A percentile compares a stretch with the other conserved stretches of the same genome.
Evolutionary conservation across 441 rosid genomes (phyloP).

Genomic region (Euphorbia schlechtendalii): DNA sequence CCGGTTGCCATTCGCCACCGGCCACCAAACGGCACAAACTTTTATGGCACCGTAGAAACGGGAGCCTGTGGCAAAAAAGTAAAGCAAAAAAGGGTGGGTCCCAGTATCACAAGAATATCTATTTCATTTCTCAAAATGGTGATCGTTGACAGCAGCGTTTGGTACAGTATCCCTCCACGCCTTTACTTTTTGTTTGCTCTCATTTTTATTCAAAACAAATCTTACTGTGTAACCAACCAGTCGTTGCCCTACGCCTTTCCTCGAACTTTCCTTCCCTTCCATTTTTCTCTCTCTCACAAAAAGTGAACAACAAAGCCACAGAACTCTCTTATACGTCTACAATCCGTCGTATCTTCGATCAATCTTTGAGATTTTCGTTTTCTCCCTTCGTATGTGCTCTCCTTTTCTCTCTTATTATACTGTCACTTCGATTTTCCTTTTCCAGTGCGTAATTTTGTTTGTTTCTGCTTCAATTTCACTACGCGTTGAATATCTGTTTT

Average conservation of each 20-base stretch:
- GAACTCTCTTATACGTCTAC: neutral
- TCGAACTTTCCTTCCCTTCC: constrained; percentile 24
- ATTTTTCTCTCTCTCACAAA: constrained; percentile 1
- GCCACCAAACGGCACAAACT: too few species aligned
- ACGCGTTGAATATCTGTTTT: too few species aligned
- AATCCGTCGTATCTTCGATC: neutral
- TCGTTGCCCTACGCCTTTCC: constrained; percentile 17
- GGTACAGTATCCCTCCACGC: too few species aligned
- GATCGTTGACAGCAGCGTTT: neutral
- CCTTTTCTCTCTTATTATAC: neutral
- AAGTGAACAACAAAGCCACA: neutral
- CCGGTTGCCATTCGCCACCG: too few species aligned
- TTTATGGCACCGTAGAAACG: neutral
- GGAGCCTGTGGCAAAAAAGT: neutral
- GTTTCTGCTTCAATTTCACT: too few species aligned
- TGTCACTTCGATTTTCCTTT: neutral
- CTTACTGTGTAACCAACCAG: neutral
- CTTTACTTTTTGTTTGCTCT: too few species aligned
- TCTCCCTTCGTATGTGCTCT: neutral
- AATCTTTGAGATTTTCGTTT: neutral
- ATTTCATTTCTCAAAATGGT: neutral
- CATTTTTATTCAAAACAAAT: neutral
- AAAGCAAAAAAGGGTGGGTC: neutral
- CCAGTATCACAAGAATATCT: constrained; percentile 5
- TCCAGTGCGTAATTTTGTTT: too few species aligned